phyloP scores from a whole-genome alignment of 2,329 filamentous ascomycete genomes.

The Aspergillus uvarum region DNA sequence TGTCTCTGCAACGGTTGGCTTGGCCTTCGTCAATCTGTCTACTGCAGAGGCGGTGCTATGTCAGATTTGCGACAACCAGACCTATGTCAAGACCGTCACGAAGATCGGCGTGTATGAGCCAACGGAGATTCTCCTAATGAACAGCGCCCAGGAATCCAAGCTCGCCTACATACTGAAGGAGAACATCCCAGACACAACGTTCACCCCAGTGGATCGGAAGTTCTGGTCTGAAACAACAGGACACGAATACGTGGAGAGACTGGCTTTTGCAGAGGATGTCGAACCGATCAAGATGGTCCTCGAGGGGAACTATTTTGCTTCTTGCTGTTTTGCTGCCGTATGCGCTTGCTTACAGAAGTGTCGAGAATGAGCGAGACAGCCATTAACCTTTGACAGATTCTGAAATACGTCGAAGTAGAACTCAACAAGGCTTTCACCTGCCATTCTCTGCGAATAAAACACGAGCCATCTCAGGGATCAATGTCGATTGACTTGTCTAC shows the following conservation, averaged over 20 bases:
- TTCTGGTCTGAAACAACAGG: slow-evolving; percentile 81
- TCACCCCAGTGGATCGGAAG: slow-evolving; percentile 68
- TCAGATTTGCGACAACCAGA: slow-evolving; percentile 90
- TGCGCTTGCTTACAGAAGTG: slow-evolving; percentile 27
- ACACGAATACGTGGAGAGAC: slow-evolving; percentile 71
- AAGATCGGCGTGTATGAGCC: slow-evolving; percentile 81
- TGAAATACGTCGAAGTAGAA: slow-evolving; percentile 76
- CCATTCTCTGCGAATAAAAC: slow-evolving; percentile 82
- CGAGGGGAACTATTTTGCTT: slow-evolving; percentile 80
- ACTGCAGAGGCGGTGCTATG: slow-evolving; percentile 82
- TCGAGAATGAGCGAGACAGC: background rate
- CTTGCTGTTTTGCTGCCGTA: slow-evolving; percentile 83
- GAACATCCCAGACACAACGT: slow-evolving; percentile 62
- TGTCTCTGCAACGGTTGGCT: slow-evolving; percentile 76
- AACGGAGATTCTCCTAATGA: slow-evolving; percentile 74
- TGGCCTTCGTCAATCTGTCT: slow-evolving; percentile 83
- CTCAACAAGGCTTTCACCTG: slow-evolving; percentile 67
- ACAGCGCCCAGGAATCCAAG: slow-evolving; percentile 71
- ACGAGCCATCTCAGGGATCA: slow-evolving; percentile 82
- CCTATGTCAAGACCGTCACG: slow-evolving; percentile 82
- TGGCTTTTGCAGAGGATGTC: slow-evolving; percentile 78
- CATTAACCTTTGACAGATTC: slow-evolving; percentile 53
- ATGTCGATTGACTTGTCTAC: slow-evolving; percentile 96
- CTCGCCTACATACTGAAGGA: slow-evolving; percentile 73
- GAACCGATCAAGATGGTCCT: slow-evolving; percentile 77